Conservation (phyloP, 2,329 filamentous ascomycete species). For the Neodidymelliopsis sp. region DNA sequence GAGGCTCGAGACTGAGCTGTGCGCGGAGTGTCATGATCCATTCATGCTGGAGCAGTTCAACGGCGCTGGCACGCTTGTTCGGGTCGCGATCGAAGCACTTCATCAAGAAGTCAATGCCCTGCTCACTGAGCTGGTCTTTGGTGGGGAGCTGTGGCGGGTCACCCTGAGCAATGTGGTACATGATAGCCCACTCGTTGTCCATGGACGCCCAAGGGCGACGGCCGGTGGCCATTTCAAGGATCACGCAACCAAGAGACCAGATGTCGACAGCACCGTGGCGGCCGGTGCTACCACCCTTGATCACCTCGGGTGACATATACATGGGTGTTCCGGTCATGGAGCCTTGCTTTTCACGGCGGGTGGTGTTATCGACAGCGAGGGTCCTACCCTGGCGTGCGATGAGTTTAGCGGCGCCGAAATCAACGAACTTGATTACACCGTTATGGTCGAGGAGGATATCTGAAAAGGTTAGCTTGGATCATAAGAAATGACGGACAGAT, state of each 20-base stretch:
- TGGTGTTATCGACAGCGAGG: conserved; percentile 69
- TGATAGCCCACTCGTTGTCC: conserved; percentile 99
- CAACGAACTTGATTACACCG: conserved; percentile 98
- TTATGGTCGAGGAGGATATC: conserved; percentile 97
- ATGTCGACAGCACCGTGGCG: conserved; percentile 90
- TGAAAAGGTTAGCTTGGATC: conserved; percentile 49
- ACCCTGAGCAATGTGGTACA: conserved; percentile 99
- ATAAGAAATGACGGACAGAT: background rate
- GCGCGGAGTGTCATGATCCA: conserved; percentile 70
- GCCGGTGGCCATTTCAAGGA: conserved; percentile 97
- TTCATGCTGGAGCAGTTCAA: conserved; percentile 91
- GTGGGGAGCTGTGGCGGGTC: conserved; percentile 87
- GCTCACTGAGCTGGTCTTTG: conserved; percentile 80
- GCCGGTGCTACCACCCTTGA: conserved; percentile 77
- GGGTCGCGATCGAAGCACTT: conserved; percentile 89
- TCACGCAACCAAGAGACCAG: conserved; percentile 96
- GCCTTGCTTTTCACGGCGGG: conserved; percentile 66
- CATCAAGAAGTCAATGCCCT: conserved; percentile 86
- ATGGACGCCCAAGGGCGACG: conserved; percentile 92
- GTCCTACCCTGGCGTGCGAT: conserved; percentile 94
- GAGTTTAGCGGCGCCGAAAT: conserved; percentile 96
- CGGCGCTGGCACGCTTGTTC: conserved; percentile 76
- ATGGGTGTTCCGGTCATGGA: conserved; percentile 98
- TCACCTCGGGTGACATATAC: conserved; percentile 99
- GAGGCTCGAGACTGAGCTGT: conserved; percentile 57